Evolutionary conservation across 2,329 filamentous ascomycete species (phyloP).

Genomic region (Macrophomina tecta): DNA sequence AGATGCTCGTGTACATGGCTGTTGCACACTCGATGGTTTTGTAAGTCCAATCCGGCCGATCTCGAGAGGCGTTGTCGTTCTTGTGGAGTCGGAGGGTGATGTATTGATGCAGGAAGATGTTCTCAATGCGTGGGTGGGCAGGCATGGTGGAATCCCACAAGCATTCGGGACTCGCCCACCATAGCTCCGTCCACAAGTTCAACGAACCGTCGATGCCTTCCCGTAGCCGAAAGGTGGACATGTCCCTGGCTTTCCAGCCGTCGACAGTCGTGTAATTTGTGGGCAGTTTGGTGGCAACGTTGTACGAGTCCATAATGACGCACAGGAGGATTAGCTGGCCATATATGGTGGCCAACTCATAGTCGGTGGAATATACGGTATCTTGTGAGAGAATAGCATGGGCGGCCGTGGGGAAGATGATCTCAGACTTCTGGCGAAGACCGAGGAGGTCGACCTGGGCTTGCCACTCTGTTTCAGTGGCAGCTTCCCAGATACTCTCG

Average conservation of each 20-base stretch:
- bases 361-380: conserved; percentile 24
- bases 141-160: conserved; percentile 16
- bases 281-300: conserved; percentile 9
- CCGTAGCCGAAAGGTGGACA: conserved; percentile 12
- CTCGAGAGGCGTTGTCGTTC: not conserved
- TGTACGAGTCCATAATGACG: conserved; percentile 24
- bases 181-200: conserved; percentile 21
- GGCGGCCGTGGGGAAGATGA: conserved; percentile 25
- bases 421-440: conserved; percentile 9
- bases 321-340: conserved; percentile 27
- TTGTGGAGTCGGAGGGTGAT: conserved; percentile 11
- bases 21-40: conserved; percentile 8
- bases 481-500: conserved; percentile 23
- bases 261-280: conserved; percentile 12
- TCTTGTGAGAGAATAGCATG: conserved; percentile 23
- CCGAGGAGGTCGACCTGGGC: conserved; percentile 2
- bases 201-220: conserved; percentile 14
- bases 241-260: conserved; percentile 18
- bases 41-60: conserved; percentile 5
- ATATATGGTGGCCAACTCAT: conserved; percentile 24
- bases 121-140: conserved; percentile 9
- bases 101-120: conserved; percentile 22
- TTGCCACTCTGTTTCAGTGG: conserved; percentile 9
- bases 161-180: conserved; percentile 22
- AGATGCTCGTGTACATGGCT: conserved; percentile 14